Evolutionary conservation across 345 rosid species (phyloP).

Genomic region (Eucalyptus sideroxylon): DNA sequence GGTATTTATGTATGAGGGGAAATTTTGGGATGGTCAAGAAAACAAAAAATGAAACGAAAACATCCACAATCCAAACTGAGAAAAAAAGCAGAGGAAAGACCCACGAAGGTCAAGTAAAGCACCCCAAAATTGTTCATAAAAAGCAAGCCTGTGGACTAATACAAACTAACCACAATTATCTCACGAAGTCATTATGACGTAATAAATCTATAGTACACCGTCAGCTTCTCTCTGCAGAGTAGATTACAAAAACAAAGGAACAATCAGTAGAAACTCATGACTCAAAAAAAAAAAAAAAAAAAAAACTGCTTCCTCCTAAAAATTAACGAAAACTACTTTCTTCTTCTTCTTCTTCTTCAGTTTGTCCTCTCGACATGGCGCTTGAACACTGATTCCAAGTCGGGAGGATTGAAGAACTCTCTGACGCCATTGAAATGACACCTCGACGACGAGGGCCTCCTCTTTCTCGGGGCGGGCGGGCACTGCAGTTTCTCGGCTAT

Average conservation of each 20-base stretch:
- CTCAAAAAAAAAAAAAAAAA: neutral
- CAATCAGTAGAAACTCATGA: neutral
- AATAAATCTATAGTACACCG: neutral
- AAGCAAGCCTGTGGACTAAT: neutral
- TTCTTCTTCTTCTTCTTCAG: neutral
- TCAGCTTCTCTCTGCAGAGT: neutral
- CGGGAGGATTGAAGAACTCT: constrained; percentile 78
- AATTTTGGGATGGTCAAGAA: neutral
- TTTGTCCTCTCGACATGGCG: constrained; percentile 47
- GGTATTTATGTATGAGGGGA: neutral
- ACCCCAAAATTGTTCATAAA: neutral
- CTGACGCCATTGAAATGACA: constrained; percentile 38
- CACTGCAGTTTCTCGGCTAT: constrained; percentile 58
- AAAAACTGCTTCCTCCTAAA: neutral
- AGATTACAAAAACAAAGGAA: neutral
- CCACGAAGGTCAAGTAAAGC: neutral
- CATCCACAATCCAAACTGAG: neutral
- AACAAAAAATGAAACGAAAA: neutral
- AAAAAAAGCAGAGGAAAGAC: neutral
- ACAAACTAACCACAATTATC: neutral
- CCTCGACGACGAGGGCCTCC: constrained; percentile 33
- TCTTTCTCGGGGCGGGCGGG: constrained; percentile 85
- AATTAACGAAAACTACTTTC: neutral
- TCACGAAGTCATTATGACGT: neutral
- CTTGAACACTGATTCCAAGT: constrained; percentile 70